Percentiles rank a stretch among this genome's conserved stretches.
These are phyloP conservation scores for Hemileia vastatrix DNA, from an alignment of 1,284 basidiomycete species.

Conservation along the genomic window DNA sequence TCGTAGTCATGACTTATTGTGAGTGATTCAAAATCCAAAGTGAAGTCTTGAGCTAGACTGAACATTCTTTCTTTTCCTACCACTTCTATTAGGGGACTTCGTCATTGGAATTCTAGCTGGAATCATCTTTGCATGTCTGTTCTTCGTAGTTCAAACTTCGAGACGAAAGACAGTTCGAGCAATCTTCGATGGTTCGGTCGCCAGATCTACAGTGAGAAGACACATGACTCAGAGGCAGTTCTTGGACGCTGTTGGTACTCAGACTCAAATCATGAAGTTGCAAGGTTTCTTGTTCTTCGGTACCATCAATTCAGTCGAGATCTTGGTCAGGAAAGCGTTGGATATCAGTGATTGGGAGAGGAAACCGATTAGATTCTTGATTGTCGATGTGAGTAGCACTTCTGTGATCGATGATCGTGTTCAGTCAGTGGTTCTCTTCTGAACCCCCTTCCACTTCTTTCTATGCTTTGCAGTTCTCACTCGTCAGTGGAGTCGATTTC, in stretches of 20 bases:
- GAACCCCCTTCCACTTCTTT: constrained; percentile 1
- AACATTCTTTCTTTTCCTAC: constrained; percentile 56
- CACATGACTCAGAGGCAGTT: constrained; percentile 80
- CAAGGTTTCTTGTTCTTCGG: constrained; percentile 97
- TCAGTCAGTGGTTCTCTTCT: not conserved
- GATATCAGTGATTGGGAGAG: constrained; percentile 63
- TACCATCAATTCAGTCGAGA: constrained; percentile 79
- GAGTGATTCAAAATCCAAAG: constrained; percentile 21
- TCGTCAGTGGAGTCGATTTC: constrained; percentile 85
- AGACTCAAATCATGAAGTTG: constrained; percentile 78
- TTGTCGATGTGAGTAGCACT: too few relatives aligned
- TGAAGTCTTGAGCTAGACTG: not conserved
- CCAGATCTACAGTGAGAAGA: constrained; percentile 77
- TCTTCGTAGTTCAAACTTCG: constrained; percentile 91
- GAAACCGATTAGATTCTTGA: constrained; percentile 79
- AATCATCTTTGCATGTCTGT: constrained; percentile 80
- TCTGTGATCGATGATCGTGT: constrained; percentile 39
- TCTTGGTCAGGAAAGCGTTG: constrained; percentile 60
- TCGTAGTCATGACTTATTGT: constrained; percentile 68
- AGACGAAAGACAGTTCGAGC: constrained; percentile 71
- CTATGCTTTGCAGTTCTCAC: constrained; percentile 63
- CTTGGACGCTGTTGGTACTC: constrained; percentile 77
- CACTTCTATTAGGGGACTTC: too few relatives aligned
- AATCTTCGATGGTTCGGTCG: constrained; percentile 56
- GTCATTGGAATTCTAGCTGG: constrained; percentile 88